Evolutionary conservation across 257 asterid species (phyloP).

Genomic region (Solanum pennellii): DNA sequence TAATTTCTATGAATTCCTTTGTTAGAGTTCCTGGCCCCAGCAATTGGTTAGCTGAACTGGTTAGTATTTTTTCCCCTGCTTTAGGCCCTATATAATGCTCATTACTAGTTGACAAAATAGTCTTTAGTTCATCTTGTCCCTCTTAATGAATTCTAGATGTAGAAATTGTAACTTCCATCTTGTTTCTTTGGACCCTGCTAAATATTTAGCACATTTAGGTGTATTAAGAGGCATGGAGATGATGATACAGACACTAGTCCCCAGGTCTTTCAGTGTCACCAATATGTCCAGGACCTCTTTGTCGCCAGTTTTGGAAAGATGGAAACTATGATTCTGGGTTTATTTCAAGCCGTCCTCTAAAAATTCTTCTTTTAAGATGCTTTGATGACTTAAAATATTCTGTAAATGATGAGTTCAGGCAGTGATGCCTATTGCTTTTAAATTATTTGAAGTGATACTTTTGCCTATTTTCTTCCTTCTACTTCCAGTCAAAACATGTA

Average conservation of each 20-base stretch:
- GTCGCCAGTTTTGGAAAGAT: constrained; percentile 89
- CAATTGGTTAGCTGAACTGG: not conserved
- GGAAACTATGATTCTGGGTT: constrained; percentile 55
- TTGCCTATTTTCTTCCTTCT: not conserved
- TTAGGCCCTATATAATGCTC: not conserved
- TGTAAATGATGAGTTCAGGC: not conserved
- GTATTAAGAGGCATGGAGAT: not conserved
- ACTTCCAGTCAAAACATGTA: not conserved
- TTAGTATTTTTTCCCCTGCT: not conserved
- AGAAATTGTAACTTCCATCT: not conserved
- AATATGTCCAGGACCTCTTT: constrained; percentile 38
- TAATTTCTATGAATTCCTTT: not conserved
- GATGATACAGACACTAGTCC: not conserved
- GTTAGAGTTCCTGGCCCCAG: not conserved
- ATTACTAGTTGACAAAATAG: not conserved
- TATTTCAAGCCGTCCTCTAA: constrained; percentile 32
- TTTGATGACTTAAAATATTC: not conserved
- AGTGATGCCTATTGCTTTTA: not conserved
- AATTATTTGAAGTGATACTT: not conserved
- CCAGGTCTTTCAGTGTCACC: not conserved
- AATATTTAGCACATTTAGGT: not conserved
- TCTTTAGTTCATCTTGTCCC: not conserved
- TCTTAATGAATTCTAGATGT: not conserved
- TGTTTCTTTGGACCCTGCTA: not conserved
- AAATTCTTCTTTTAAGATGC: constrained; percentile 15